These are phyloP conservation scores for Cytospora paraplurivora DNA, from an alignment of 2,329 filamentous ascomycete genomes.

Conservation along the genomic window DNA sequence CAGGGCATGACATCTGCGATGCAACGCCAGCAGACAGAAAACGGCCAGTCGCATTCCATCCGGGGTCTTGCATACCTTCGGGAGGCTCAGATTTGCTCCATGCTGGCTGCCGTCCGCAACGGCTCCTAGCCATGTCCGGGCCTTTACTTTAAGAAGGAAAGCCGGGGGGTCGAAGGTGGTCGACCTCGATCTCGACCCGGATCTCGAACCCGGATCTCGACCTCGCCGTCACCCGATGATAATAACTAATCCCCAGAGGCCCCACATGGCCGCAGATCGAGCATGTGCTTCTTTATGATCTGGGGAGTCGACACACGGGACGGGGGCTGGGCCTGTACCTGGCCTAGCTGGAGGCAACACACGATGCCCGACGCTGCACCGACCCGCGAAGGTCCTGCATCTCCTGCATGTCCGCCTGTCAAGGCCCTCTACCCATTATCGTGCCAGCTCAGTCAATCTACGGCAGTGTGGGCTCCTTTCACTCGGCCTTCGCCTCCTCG, in stretches of 20 bases:
- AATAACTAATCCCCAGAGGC: too few relatives aligned
- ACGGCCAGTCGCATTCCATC: conserved; percentile 4
- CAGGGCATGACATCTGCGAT: conserved; percentile 25
- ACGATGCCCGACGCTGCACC: conserved; percentile 20
- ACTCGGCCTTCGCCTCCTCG: not conserved
- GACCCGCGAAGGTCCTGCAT: conserved; percentile 7
- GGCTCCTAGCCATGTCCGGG: not conserved
- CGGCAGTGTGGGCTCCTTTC: conserved; percentile 2
- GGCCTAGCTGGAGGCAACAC: conserved; percentile 10
- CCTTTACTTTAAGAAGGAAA: too few relatives aligned
- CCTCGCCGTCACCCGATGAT: not conserved
- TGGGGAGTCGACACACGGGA: conserved; percentile 7
- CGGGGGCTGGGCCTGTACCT: not conserved
- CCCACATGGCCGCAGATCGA: not conserved
- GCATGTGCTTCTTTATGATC: not conserved
- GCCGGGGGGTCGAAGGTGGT: too few relatives aligned
- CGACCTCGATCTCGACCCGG: too few relatives aligned
- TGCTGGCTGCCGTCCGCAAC: conserved; percentile 20
- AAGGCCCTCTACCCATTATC: not conserved
- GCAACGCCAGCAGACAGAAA: conserved; percentile 10
- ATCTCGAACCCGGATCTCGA: not conserved
- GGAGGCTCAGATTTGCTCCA: conserved; percentile 17
- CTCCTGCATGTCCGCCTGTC: not conserved
- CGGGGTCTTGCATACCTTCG: not conserved
- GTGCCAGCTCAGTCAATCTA: conserved; percentile 1